Percentiles rank a stretch among this genome's conserved stretches.
These are phyloP conservation scores for Bruguiera parviflora DNA, from an alignment of 345 rosid species.

Conservation along the genomic window DNA sequence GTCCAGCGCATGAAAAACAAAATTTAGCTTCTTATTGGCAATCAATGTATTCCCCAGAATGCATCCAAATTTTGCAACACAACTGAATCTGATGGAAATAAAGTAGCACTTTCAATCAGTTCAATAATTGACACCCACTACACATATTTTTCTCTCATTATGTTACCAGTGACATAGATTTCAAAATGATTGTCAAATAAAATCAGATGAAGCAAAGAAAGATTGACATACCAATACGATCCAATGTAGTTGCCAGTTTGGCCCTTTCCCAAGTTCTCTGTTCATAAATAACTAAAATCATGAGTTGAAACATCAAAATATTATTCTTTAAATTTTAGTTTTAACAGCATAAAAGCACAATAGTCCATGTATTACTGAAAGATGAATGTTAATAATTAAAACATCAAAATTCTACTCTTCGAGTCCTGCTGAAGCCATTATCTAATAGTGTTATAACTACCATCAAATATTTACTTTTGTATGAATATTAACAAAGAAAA, in stretches of 20 bases:
- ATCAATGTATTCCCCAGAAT: neutral
- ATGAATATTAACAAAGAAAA: too few relatives aligned
- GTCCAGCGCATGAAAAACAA: neutral
- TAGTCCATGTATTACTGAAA: neutral
- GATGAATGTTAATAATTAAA: neutral
- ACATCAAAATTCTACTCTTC: neutral
- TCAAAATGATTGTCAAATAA: neutral
- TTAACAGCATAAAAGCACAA: neutral
- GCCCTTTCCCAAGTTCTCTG: conserved; percentile 99
- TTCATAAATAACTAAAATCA: conserved; percentile 18
- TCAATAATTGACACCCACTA: too few relatives aligned
- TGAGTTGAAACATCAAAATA: conserved; percentile 5
- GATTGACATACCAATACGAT: conserved; percentile 59
- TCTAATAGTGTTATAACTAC: too few relatives aligned
- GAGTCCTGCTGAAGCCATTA: neutral
- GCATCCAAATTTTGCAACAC: neutral
- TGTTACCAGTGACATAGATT: too few relatives aligned
- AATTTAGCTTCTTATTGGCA: neutral
- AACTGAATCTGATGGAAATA: neutral
- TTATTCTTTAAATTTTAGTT: neutral
- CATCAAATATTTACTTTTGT: too few relatives aligned
- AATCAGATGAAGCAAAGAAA: neutral
- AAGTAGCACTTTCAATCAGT: neutral
- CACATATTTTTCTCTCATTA: too few relatives aligned
- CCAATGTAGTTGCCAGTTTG: conserved; percentile 77